Evolutionary conservation across 1,139 yeast species (phyloP).

Genomic region (Schizosaccharomyces versatilis): DNA sequence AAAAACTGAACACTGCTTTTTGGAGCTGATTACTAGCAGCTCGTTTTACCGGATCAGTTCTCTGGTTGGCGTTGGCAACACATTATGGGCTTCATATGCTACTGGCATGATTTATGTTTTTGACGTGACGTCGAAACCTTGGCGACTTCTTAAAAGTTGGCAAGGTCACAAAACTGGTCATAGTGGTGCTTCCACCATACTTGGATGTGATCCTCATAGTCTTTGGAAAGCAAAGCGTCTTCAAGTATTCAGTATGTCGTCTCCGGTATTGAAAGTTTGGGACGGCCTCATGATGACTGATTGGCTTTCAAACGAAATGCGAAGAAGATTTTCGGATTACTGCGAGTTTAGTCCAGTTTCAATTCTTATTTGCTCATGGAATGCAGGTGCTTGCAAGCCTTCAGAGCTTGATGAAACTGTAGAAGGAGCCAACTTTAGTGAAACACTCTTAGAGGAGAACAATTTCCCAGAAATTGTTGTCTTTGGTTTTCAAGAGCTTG

Average conservation of each 20-base stretch:
- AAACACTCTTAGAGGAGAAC: slow-evolving; percentile 11
- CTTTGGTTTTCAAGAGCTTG: slow-evolving; percentile 79
- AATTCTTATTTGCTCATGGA: slow-evolving; percentile 24
- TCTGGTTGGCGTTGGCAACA: slow-evolving; percentile 18
- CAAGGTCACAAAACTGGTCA: slow-evolving; percentile 21
- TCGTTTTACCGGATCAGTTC: slow-evolving; percentile 18
- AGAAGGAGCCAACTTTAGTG: slow-evolving; percentile 13
- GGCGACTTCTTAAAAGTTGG: slow-evolving; percentile 23
- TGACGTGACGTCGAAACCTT: slow-evolving; percentile 17
- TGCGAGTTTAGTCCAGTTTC: slow-evolving; percentile 16
- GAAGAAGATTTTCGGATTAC: slow-evolving; percentile 16
- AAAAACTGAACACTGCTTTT: slow-evolving; percentile 14
- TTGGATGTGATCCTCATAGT: slow-evolving; percentile 13
- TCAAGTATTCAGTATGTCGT: slow-evolving; percentile 15
- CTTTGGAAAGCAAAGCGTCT: slow-evolving; percentile 14
- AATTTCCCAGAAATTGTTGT: slow-evolving; percentile 49
- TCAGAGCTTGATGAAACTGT: slow-evolving; percentile 16
- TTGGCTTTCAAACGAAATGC: slow-evolving; percentile 20
- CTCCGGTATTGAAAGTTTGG: slow-evolving; percentile 18
- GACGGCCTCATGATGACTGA: slow-evolving; percentile 21
- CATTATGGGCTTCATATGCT: slow-evolving; percentile 23
- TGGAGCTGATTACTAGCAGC: slow-evolving; percentile 20
- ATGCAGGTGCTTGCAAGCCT: slow-evolving; percentile 24
- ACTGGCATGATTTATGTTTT: slow-evolving; percentile 22
- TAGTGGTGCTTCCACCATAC: slow-evolving; percentile 3